Base-by-base conservation (phyloP, 768 basidiomycete species). In the Boletus sp. region DNA sequence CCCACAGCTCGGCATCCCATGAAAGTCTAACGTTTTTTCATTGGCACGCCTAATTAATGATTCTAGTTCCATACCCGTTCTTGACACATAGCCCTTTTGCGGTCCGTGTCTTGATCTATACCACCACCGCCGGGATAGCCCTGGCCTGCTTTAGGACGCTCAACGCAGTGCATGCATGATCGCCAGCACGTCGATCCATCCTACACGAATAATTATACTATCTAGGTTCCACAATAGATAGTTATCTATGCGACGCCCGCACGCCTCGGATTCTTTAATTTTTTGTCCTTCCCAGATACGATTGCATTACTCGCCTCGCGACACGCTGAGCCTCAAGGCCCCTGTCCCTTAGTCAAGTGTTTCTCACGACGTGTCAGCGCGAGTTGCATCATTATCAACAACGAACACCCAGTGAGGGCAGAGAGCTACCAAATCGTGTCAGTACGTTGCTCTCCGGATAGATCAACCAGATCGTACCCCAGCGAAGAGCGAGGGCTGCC, bases 31-130 rank as follows among this genome's bases (percentile, higher is more conserved):
- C 29, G 5, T 11, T 33, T 23, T 46, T 32, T 41, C 21, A 19
- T 32, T 35, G 38, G 35, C 17, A 32, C 15, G 45, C 13, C 23
- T 34, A 33, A 37, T n/a, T n/a, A n/a, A n/a, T n/a, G n/a, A n/a
- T 46, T 47, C 5, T 52, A 88, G 88, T 91, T 73, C 88, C 90
- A 27, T 93, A 93, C 70, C 91, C 91, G 0, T 93, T 93, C 73
- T 74, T 93, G 54, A 88, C 83, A 0, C 60, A 84, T 17, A 84
- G 78, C 63, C 72, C 81, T 0, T 71, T 84, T 19, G 58, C 63
- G 8, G 70, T 75, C 30, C 79, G 90, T 14, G 57, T 84, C 13
- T 70, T 66, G 7, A 88, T 92, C 35, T 93, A 93, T 70, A 63
- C 65, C 33, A 76, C 70, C 7, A 77, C 81, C 1, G 76, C 79